phyloP scores from a whole-genome alignment of 2,329 filamentous ascomycete species.

The Fusarium poae region DNA sequence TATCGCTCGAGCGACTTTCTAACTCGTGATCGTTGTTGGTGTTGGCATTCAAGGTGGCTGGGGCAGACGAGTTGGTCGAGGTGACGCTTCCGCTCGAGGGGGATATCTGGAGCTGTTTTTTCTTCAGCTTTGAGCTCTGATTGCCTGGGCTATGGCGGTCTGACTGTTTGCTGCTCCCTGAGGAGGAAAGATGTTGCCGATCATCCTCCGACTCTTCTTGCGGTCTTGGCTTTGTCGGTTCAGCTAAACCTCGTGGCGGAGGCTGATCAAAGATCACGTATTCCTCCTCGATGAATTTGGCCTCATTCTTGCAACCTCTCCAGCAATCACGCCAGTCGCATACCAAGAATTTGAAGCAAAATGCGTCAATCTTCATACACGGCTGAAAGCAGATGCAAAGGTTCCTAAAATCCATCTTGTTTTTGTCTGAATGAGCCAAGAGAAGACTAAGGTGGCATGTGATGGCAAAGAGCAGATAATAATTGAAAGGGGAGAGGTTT shows the following conservation, averaged over 20 bases:
- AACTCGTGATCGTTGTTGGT: conserved; percentile 57
- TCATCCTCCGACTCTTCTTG: conserved; percentile 44
- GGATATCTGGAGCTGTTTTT: conserved; percentile 59
- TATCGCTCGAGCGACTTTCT: conserved; percentile 54
- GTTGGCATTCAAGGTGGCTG: conserved; percentile 63
- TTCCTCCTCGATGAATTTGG: conserved; percentile 79
- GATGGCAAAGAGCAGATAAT: conserved; percentile 96
- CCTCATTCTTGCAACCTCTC: conserved; percentile 94
- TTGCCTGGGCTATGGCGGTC: conserved; percentile 43
- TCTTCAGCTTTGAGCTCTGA: conserved; percentile 54
- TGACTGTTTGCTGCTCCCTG: conserved; percentile 72
- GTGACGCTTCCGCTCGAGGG: conserved; percentile 60
- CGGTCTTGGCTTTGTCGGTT: conserved; percentile 51
- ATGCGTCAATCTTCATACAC: conserved; percentile 94
- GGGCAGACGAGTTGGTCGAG: conserved; percentile 59
- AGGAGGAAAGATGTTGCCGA: conserved; percentile 65
- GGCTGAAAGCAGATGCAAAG: conserved; percentile 97
- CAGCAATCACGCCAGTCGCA: conserved; percentile 97
- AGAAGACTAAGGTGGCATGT: conserved; percentile 95
- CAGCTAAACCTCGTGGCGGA: conserved; percentile 63
- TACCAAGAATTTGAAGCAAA: conserved; percentile 95
- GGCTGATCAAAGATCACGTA: conserved; percentile 71
- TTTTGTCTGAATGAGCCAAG: conserved; percentile 91
- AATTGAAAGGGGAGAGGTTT: conserved; percentile 95
- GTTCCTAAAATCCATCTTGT: conserved; percentile 98